These are phyloP conservation scores for Stagonosporopsis cucurbitacearum DNA, from an alignment of 2,329 filamentous ascomycete species.

Conservation along the genomic window DNA sequence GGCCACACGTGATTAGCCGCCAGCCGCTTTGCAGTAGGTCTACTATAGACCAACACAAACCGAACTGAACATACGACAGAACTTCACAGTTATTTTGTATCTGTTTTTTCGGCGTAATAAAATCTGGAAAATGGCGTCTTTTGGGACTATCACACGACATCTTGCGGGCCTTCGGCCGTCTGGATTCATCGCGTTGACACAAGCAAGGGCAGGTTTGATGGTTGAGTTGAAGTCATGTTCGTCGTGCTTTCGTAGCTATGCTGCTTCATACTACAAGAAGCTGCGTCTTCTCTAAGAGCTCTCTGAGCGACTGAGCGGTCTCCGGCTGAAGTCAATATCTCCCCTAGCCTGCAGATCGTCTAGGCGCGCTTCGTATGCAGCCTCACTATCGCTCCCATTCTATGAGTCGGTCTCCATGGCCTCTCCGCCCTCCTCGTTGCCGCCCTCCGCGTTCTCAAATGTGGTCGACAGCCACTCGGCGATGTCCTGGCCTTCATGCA, in stretches of 20 bases:
- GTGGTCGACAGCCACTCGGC: constrained; percentile 81
- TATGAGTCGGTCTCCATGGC: constrained; percentile 64
- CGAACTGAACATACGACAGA: background rate
- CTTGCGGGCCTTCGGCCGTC: background rate
- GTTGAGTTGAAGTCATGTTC: constrained; percentile 20
- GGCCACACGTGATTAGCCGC: constrained; percentile 22
- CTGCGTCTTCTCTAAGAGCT: background rate
- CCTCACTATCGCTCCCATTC: constrained; percentile 3
- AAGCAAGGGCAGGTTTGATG: too few species aligned
- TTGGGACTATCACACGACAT: background rate
- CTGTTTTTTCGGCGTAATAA: background rate
- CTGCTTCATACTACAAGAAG: background rate
- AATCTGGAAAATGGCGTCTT: background rate
- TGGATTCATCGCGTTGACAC: background rate
- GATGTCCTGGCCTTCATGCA: constrained; percentile 89
- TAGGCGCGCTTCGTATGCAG: background rate
- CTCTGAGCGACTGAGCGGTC: background rate
- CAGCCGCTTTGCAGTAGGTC: background rate
- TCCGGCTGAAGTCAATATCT: background rate
- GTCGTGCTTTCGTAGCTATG: constrained; percentile 32
- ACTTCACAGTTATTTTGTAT: background rate
- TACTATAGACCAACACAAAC: background rate
- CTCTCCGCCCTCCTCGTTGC: constrained; percentile 48
- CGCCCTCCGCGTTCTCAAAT: constrained; percentile 55
- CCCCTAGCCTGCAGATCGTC: constrained; percentile 1